Evolutionary conservation across 2,329 filamentous ascomycete genomes (phyloP).

Genomic region (Epicoccum nigrum): DNA sequence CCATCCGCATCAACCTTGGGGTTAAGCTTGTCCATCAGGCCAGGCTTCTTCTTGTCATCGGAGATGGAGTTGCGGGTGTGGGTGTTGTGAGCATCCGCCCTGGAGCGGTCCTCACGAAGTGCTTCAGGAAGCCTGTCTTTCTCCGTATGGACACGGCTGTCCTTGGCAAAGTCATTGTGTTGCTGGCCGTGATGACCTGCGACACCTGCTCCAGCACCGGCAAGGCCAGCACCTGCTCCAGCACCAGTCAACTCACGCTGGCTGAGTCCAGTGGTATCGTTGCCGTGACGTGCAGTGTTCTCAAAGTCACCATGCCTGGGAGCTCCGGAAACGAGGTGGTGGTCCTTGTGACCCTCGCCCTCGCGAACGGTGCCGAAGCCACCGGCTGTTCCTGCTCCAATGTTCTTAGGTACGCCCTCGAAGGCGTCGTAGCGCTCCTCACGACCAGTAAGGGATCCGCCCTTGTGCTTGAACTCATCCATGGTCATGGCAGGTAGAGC

Average conservation of each 20-base stretch:
- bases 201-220: neutral
- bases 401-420: conserved; percentile 64
- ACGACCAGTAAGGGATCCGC: conserved; percentile 61
- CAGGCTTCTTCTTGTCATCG: conserved; percentile 49
- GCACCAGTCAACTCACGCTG: conserved; percentile 9
- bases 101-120: conserved; percentile 22
- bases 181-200: conserved; percentile 12
- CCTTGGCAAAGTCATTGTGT: conserved; percentile 15
- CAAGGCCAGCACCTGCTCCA: neutral
- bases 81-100: conserved; percentile 19
- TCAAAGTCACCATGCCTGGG: conserved; percentile 29
- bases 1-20: conserved; percentile 58
- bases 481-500: conserved; percentile 69
- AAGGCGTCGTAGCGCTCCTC: conserved; percentile 65
- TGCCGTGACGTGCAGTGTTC: conserved; percentile 11
- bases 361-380: conserved; percentile 25
- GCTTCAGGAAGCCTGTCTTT: conserved; percentile 22
- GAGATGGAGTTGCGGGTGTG: conserved; percentile 9
- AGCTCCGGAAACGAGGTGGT: conserved; percentile 11
- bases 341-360: conserved; percentile 24
- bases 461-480: conserved; percentile 65
- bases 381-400: conserved; percentile 42
- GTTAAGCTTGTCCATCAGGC: conserved; percentile 61
- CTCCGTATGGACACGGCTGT: conserved; percentile 6
- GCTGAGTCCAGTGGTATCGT: conserved; percentile 2